phyloP scores from a whole-genome alignment of 352 stramenopile species.

The Globisporangium parvum region DNA sequence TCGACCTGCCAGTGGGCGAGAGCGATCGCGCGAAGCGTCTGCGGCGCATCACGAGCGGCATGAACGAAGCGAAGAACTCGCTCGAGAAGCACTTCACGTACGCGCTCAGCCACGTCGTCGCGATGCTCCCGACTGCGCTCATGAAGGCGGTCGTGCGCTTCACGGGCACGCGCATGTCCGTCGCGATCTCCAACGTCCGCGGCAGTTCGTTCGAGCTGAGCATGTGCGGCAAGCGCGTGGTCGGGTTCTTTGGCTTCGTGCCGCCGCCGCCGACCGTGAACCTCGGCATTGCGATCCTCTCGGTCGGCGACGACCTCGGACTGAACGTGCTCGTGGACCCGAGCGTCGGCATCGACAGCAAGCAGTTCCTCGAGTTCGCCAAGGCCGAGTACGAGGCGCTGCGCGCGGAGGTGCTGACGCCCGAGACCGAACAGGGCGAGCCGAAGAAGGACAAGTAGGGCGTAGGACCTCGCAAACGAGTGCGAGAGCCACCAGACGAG shows the following conservation, averaged over 20 bases:
- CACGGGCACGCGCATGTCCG: constrained; percentile 46
- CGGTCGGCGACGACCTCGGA: constrained; percentile 58
- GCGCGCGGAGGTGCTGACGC: constrained; percentile 20
- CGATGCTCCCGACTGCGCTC: constrained; percentile 43
- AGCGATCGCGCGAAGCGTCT: constrained; percentile 45
- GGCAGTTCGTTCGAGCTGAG: constrained; percentile 40
- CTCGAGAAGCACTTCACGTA: constrained; percentile 78
- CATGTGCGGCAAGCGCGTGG: constrained; percentile 46
- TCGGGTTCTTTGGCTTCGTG: constrained; percentile 69
- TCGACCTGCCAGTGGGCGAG: constrained; percentile 66
- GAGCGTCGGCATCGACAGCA: constrained; percentile 51
- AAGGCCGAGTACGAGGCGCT: constrained; percentile 64
- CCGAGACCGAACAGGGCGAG: background rate
- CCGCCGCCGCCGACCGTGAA: constrained; percentile 77
- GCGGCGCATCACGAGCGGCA: constrained; percentile 32
- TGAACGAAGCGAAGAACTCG: constrained; percentile 77
- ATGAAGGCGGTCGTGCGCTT: constrained; percentile 53
- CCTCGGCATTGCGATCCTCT: constrained; percentile 67
- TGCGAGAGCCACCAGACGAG: no score
- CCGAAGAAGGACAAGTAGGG: constrained; percentile 14
- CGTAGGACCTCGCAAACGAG: background rate
- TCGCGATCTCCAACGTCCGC: constrained; percentile 68
- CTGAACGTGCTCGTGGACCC: constrained; percentile 74
- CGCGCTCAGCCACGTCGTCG: constrained; percentile 43
- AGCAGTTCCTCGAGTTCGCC: constrained; percentile 58